These are phyloP conservation scores for Radiomyces spectabilis DNA, from an alignment of 192 early-diverging fungal genomes.

Conservation along the genomic window DNA sequence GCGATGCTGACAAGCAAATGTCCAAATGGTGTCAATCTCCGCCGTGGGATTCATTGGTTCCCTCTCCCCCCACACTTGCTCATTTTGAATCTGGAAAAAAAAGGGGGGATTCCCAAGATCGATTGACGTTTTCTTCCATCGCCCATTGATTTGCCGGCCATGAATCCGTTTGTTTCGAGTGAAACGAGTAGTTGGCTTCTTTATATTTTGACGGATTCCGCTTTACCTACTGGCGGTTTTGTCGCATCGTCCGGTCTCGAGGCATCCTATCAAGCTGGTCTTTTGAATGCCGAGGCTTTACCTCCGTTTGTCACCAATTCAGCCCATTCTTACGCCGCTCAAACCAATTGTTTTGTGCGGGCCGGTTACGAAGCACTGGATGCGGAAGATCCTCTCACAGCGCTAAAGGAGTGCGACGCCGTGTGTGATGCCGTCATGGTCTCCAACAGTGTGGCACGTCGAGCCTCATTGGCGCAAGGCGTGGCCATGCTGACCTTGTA, in stretches of 20 bases:
- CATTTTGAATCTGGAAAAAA: too few species aligned
- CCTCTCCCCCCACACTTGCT: too few species aligned
- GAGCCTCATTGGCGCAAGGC: slow-evolving; percentile 64
- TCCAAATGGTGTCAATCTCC: too few species aligned
- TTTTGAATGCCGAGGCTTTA: slow-evolving; percentile 35
- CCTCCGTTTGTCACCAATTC: slow-evolving; percentile 47
- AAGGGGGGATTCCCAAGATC: too few species aligned
- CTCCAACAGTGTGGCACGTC: slow-evolving; percentile 52
- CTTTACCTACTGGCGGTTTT: slow-evolving; percentile 92
- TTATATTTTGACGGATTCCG: slow-evolving; percentile 83
- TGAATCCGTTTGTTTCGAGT: slow-evolving; percentile 12
- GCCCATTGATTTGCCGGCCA: too few species aligned
- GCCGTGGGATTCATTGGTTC: too few species aligned
- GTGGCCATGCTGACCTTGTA: slow-evolving; percentile 59
- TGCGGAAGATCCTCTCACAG: slow-evolving; percentile 14
- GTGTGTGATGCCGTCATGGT: slow-evolving; percentile 26
- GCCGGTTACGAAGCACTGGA: slow-evolving; percentile 37
- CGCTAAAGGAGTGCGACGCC: slow-evolving; percentile 19
- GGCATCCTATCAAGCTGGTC: slow-evolving; percentile 65
- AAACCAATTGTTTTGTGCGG: slow-evolving; percentile 63
- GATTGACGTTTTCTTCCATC: too few species aligned
- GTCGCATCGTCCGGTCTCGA: slow-evolving; percentile 90
- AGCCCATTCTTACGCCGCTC: slow-evolving; percentile 61
- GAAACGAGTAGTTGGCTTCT: slow-evolving; percentile 58
- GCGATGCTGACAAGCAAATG: too few species aligned